Evolutionary conservation across 2,329 filamentous ascomycete genomes (phyloP), one percentile per base, ranked within the genome.

Genomic region (Talaromyces albobiverticillius): DNA sequence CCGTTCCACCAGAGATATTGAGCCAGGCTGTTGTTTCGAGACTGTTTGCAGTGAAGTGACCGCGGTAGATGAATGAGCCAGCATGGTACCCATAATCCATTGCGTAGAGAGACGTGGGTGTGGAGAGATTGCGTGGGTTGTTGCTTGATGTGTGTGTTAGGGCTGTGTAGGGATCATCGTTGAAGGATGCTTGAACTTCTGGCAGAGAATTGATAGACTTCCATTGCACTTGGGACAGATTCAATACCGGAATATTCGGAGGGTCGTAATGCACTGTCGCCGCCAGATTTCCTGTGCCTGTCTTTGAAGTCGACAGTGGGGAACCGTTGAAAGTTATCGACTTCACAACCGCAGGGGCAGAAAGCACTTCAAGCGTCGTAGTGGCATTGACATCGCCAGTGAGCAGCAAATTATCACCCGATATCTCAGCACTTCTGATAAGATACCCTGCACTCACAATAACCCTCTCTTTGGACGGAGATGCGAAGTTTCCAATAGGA

Each of bases 31-130:
- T 73, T 0, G 74, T 74, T 59, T 90, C 86, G 2, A 76, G 71
- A 14, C 86, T 86, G 1, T 74, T 79, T 4, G 87, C 82, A 1
- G 74, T 79, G 66, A 93, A 92, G 59, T 83, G 77, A 0, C 87
- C 88, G 2, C 88, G 81, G 74, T 82, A 91, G 46, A 92, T 61
- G 0, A 90, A 75, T 1, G 81, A 82, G 2, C 88, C 88, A 0
- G 83, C 79, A 66, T 89, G 78, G 69, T 84, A 92, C 23, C 88
- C 88, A 63, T 92, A 91, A 67, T 92, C 88, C 16, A 81, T 81
- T 0, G 78, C 79, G 62, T 87, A 89, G 0, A 92, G 78, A 0
- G 82, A 84, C 0, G 82, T 84, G 0, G 87, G 84, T 0, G 88
- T 91, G 1, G 75, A 79, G 2, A 86, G 71, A 2, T 78, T 71